These are phyloP conservation scores for Amphicarpaea edgeworthii DNA, from an alignment of 306 rosid species.

Conservation along the genomic window DNA sequence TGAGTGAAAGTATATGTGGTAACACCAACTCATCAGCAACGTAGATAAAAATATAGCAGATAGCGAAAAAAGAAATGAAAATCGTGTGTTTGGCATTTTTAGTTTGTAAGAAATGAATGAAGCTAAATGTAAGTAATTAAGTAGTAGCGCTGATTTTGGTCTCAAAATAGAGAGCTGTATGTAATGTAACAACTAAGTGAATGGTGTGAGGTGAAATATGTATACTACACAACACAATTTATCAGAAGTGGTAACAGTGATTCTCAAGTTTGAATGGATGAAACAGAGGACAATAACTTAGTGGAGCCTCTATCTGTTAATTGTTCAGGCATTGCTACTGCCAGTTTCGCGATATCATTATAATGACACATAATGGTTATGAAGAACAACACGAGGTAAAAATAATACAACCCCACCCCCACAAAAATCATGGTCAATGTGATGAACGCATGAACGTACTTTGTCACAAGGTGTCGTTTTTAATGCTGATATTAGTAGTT, in stretches of 20 bases:
- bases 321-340: not conserved
- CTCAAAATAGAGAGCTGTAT: slow-evolving; percentile 31
- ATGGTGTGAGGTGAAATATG: slow-evolving; percentile 29
- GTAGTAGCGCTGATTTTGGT: slow-evolving; percentile 18
- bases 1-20: slow-evolving; percentile 44
- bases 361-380: not conserved
- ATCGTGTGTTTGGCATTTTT: slow-evolving; percentile 30
- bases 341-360: not conserved
- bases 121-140: slow-evolving; percentile 29
- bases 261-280: slow-evolving; percentile 11
- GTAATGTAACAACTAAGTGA: not conserved
- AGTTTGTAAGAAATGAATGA: slow-evolving; percentile 16
- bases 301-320: not conserved
- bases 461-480: not conserved
- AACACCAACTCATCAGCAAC: slow-evolving; percentile 20
- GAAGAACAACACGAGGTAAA: not conserved
- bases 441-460: not conserved
- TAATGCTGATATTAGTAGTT: not conserved
- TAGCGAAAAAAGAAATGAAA: not conserved
- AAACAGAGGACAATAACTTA: not conserved
- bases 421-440: no score
- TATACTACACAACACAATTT: not conserved
- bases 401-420: not conserved
- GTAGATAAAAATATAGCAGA: slow-evolving; percentile 18
- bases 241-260: slow-evolving; percentile 22